Conservation (phyloP, 495 filamentous ascomycete genomes). For the Coniosporium apollinis region DNA sequence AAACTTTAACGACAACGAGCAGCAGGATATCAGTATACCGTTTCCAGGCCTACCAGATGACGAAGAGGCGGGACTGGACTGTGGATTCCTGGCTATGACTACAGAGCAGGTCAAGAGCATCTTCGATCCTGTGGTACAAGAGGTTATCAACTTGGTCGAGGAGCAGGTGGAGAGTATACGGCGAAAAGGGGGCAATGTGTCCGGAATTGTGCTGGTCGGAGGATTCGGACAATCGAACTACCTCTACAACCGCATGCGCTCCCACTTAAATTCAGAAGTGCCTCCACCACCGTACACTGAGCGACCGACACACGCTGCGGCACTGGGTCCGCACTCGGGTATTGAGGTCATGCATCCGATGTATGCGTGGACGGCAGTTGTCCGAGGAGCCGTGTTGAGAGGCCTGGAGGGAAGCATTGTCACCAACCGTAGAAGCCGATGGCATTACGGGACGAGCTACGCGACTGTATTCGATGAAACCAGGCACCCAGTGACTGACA, state of each 20-base stretch:
- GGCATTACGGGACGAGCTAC: slow-evolving; percentile 66
- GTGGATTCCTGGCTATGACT: slow-evolving; percentile 26
- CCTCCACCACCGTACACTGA: slow-evolving; percentile 53
- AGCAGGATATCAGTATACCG: slow-evolving; percentile 50
- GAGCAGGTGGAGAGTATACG: slow-evolving; percentile 36
- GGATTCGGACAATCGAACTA: slow-evolving; percentile 56
- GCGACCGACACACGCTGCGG: slow-evolving; percentile 37
- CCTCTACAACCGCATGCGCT: slow-evolving; percentile 40
- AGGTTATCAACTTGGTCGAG: slow-evolving; percentile 41
- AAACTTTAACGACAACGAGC: slow-evolving; percentile 60
- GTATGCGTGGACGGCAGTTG: slow-evolving; percentile 64
- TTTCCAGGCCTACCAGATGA: slow-evolving; percentile 57
- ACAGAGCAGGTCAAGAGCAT: slow-evolving; percentile 28
- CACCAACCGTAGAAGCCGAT: slow-evolving; percentile 44
- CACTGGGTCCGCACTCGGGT: slow-evolving; percentile 20
- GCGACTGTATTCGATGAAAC: slow-evolving; percentile 57
- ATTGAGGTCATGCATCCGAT: slow-evolving; percentile 45
- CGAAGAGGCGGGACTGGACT: slow-evolving; percentile 27
- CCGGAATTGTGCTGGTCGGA: slow-evolving; percentile 51
- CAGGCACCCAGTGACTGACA: slow-evolving; percentile 46
- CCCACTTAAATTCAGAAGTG: slow-evolving; percentile 44
- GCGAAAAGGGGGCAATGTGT: slow-evolving; percentile 43
- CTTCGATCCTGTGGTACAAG: slow-evolving; percentile 33
- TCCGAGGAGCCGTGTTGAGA: slow-evolving; percentile 46
- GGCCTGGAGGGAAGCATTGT: slow-evolving; percentile 60